A percentile compares a stretch with the other conserved stretches of the same genome.
phyloP scores from a whole-genome alignment of 331 rosid genomes.

The Malus hybrid region DNA sequence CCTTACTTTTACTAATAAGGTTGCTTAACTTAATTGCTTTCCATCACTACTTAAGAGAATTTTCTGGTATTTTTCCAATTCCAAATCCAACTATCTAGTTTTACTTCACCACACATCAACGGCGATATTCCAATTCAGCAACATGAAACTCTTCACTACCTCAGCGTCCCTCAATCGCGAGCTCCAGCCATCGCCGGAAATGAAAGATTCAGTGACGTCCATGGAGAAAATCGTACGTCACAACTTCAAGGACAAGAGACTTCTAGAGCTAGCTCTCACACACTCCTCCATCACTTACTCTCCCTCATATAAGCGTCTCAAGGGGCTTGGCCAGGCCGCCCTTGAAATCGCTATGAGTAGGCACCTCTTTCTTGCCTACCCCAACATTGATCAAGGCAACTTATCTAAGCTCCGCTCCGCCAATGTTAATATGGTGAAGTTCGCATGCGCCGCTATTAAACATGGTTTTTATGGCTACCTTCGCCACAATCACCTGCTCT shows the following conservation, averaged over 20 bases:
- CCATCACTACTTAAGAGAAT: not conserved
- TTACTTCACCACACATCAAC: too few species aligned
- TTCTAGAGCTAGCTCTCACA: conserved; percentile 64
- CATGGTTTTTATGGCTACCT: conserved; percentile 27
- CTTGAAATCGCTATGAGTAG: conserved; percentile 36
- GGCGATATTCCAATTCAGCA: not conserved
- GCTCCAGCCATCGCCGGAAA: not conserved
- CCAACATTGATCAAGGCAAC: conserved; percentile 31
- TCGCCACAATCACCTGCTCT: conserved; percentile 35
- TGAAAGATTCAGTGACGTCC: conserved; percentile 5
- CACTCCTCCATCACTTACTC: conserved; percentile 37
- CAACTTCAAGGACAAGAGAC: conserved; percentile 35
- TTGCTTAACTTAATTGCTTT: not conserved
- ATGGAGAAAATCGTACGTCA: conserved; percentile 33
- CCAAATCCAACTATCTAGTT: too few species aligned
- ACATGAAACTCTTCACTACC: not conserved
- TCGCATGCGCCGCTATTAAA: conserved; percentile 62
- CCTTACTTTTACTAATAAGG: not conserved
- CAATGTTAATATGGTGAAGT: conserved; percentile 55
- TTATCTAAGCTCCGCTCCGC: conserved; percentile 56
- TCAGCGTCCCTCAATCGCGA: not conserved
- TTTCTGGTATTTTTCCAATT: not conserved
- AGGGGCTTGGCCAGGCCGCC: conserved; percentile 58
- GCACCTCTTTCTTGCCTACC: conserved; percentile 30
- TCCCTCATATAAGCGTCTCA: conserved; percentile 50